phyloP scores from a whole-genome alignment of 1,284 basidiomycete species.

The Pyrrhoderma lamaoense region DNA sequence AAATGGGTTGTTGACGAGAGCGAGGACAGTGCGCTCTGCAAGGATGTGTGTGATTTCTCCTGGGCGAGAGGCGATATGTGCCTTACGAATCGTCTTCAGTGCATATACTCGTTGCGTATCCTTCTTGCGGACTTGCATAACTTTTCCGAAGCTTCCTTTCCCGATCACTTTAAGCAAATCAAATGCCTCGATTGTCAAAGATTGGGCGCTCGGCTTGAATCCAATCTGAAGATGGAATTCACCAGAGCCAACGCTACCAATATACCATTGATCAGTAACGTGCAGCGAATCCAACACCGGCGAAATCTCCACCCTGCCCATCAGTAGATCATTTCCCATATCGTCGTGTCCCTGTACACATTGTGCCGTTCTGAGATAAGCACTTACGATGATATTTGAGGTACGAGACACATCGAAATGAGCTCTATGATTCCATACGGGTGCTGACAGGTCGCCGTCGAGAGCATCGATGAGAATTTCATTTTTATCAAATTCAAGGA shows the following conservation, averaged over 20 bases:
- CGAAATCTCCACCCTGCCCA: constrained; percentile 86
- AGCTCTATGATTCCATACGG: constrained; percentile 96
- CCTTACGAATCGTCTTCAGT: constrained; percentile 97
- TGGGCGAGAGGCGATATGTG: constrained; percentile 92
- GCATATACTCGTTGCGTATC: constrained; percentile 98
- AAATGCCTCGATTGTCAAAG: constrained; percentile 92
- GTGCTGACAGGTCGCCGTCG: constrained; percentile 78
- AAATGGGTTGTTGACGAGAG: constrained; percentile 97
- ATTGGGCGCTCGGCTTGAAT: constrained; percentile 75
- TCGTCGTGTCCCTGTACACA: constrained; percentile 65
- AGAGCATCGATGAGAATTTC: constrained; percentile 95
- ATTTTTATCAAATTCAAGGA: constrained; percentile 99
- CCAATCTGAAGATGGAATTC: constrained; percentile 95
- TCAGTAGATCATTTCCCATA: constrained; percentile 89
- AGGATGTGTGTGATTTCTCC: constrained; percentile 99
- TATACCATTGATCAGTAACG: constrained; percentile 83
- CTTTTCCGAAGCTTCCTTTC: constrained; percentile 96
- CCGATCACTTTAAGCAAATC: constrained; percentile 98
- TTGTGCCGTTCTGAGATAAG: constrained; percentile 77
- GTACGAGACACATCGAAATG: constrained; percentile 88
- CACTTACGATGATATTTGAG: constrained; percentile 85
- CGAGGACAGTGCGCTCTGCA: constrained; percentile 94
- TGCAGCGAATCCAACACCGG: constrained; percentile 83
- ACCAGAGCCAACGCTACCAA: constrained; percentile 76
- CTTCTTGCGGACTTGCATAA: constrained; percentile 98